Conservation (phyloP, 306 rosid genomes). For the Gillenia trifoliata region DNA sequence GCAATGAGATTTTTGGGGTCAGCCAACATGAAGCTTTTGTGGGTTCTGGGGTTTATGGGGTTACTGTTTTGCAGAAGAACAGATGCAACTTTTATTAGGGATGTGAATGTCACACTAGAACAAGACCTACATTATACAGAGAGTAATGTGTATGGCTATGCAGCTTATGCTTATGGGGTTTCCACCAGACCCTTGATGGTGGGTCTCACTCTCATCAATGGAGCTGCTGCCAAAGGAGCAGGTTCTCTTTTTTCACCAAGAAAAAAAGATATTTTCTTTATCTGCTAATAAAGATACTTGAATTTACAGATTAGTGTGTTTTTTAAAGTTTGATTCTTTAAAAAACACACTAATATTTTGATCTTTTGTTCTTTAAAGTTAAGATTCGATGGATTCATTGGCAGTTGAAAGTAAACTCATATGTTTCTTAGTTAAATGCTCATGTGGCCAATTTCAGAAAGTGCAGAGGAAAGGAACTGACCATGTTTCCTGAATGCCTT, state of each 20-base stretch:
- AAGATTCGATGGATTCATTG: neutral
- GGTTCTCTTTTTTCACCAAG: conserved; percentile 35
- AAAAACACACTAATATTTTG: no score
- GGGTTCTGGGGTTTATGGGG: conserved; percentile 15
- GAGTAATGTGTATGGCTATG: conserved; percentile 2
- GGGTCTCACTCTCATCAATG: conserved; percentile 74
- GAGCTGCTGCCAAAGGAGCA: conserved; percentile 74
- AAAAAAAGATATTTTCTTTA: neutral
- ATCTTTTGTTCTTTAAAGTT: no score
- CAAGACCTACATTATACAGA: conserved; percentile 5
- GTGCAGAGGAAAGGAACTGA: neutral
- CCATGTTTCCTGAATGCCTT: no score
- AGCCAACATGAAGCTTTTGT: conserved; percentile 3
- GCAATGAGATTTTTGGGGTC: neutral
- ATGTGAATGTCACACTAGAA: conserved; percentile 1
- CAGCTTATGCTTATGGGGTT: neutral
- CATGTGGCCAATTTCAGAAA: neutral
- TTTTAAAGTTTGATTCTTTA: conserved; percentile 3
- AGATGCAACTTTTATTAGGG: neutral
- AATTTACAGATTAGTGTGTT: neutral
- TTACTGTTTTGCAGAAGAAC: neutral
- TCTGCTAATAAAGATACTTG: neutral
- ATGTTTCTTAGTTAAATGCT: neutral
- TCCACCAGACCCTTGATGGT: conserved; percentile 38
- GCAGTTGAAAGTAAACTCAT: neutral